Evolutionary conservation across 805 yeast genomes (phyloP), one percentile per base, ranked within the genome.

Genomic region (Wickerhamomyces rabaulensis): DNA sequence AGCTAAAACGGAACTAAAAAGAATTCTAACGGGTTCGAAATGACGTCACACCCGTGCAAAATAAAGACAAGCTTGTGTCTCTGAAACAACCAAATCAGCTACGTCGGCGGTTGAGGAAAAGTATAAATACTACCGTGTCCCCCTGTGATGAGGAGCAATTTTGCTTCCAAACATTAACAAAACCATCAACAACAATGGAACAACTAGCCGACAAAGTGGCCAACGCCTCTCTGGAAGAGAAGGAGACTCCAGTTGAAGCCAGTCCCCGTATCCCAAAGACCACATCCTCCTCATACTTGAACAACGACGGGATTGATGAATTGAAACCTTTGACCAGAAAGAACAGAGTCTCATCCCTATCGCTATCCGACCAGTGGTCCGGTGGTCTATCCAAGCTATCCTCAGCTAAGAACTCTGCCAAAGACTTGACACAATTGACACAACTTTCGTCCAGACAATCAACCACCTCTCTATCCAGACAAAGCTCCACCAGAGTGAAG

Each of bases 311-410:
- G 21, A 83, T 84, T 19, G 90, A 84, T 58, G 75, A 76, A 46
- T 65, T 84, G 58, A 75, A 74, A 45, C 91, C 91, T 3, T 70
- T 74, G 44, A 69, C 78, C 9, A 73, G 87, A 62, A 80, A 75
- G 54, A 79, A 80, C 58, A 66, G 83, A 39, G 86, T 82, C 8
- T 79, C 85, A 10, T 80, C 86, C 29, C 63, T 84, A 37, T 83
- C 90, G 20, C 69, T 84, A 40, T 76, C 85, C 5, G 92, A 84
- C 61, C 88, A 83, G 60, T 83, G 88, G 87, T 80, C 66, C 8
- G 68, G 66, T 13, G 58, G 66, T 4, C 44, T 65, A 38, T 59
- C 64, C 16, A 58, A 60, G 29, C 47, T 67, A 43, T 56, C 51
- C 8, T 46, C 60, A 6, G 60, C 57, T 9, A 58, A 51, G 38